Evolutionary conservation across 345 rosid species (phyloP), one percentile per base, ranked within the genome.

Genomic region (rapeseed (Brassica napus)): DNA sequence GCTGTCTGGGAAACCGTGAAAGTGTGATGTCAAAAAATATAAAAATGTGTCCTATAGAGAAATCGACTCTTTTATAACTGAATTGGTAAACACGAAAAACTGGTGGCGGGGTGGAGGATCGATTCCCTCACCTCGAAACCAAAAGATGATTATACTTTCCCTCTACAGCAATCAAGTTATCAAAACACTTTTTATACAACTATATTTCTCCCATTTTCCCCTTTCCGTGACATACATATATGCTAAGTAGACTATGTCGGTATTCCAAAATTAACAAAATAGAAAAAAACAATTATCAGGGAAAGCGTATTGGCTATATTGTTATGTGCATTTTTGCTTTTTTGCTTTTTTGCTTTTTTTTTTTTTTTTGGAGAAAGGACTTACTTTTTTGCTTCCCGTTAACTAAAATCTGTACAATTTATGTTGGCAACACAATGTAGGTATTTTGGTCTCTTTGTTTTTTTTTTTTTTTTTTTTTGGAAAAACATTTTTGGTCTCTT

Each of bases 141-240:
- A 80, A 80, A 80, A 75, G 83, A 68, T 75, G 83, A 65, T 70
- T 68, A 80, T 80, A 80, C 83, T 75, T 80, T 70, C 34, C 83
- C 83, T 80, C 80, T 65, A 80, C 77, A 75, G 76, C 83, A 80
- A 80, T 80, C 83, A 80, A 80, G 76, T 80, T 65, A 75, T 75
- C 68, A 55, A 75, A 32, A 24, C 55, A 42, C 73, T 80, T 75
- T 80, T 75, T 70, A 67, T 69, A 57, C 30, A 72, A 70, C 79
- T 80, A 64, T 75, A 26, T 69, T 37, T 30, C 5, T 15, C 21
- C 70, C 1, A 60, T 65, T 72, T 72, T 1, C 31, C 21, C 21
- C 35, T 67, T 4, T 47, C 58, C 69, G 54, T 65, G 39, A 66
- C 4, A 21, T 54, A 54, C 1, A 54, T 10, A 63, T 64, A 26